Evolutionary conservation across 2,329 filamentous ascomycete species (phyloP).

Genomic region (Aspergillus brunneoviolaceus): DNA sequence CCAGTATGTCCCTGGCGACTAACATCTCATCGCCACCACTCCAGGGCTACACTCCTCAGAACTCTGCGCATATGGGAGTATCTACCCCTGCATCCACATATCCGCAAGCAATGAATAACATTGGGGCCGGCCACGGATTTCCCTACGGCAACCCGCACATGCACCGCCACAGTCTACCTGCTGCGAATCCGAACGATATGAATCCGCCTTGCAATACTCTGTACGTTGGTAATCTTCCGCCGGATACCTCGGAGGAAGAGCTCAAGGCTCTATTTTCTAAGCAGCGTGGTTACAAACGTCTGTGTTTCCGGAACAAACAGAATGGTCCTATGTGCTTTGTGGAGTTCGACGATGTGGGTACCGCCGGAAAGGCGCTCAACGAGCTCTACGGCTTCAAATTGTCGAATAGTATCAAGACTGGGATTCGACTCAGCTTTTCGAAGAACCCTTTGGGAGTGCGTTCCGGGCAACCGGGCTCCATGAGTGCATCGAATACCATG

Average conservation of each 20-base stretch:
- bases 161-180: slow-evolving; percentile 70
- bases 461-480: slow-evolving; percentile 64
- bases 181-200: slow-evolving; percentile 90
- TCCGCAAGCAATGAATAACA: slow-evolving; percentile 57
- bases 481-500: slow-evolving; percentile 52
- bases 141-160: slow-evolving; percentile 59
- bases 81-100: slow-evolving; percentile 56
- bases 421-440: slow-evolving; percentile 92
- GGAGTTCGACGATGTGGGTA: slow-evolving; percentile 91
- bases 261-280: slow-evolving; percentile 91
- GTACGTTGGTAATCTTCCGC: slow-evolving; percentile 94
- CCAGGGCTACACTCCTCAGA: slow-evolving; percentile 53
- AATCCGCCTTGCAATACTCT: slow-evolving; percentile 97
- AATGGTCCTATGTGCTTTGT: slow-evolving; percentile 99
- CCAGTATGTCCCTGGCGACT: slow-evolving; percentile 71
- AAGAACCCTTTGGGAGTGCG: slow-evolving; percentile 95
- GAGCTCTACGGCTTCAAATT: slow-evolving; percentile 85
- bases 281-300: slow-evolving; percentile 89
- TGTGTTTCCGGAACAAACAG: slow-evolving; percentile 91
- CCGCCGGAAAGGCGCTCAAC: slow-evolving; percentile 85
- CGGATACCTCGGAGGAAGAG: slow-evolving; percentile 92
- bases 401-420: slow-evolving; percentile 90
- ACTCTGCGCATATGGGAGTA: slow-evolving; percentile 48
- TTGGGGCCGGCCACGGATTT: slow-evolving; percentile 53
- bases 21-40: slow-evolving; percentile 58